Percentiles rank a stretch among this genome's conserved stretches.
These are phyloP conservation scores for Podospora pseudocomata DNA, from an alignment of 495 filamentous ascomycete species.

Conservation along the genomic window DNA sequence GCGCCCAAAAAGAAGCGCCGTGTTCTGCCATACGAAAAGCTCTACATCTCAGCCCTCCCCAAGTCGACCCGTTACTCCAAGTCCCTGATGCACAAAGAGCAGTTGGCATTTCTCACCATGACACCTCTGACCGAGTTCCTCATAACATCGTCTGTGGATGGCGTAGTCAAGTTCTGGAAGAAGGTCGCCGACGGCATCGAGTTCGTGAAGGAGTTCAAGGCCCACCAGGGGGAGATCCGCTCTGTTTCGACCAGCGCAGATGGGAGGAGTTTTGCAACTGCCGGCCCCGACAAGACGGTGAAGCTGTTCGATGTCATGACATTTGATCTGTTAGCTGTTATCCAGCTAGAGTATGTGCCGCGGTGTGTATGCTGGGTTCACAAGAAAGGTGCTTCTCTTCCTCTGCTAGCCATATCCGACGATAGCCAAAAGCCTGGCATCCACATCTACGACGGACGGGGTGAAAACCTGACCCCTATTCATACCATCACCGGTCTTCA, in stretches of 20 bases:
- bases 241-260: conserved; percentile 81
- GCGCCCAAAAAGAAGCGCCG: conserved; percentile 86
- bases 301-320: conserved; percentile 97
- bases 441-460: conserved; percentile 82
- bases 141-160: conserved; percentile 88
- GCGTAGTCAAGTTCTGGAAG: conserved; percentile 99
- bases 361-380: conserved; percentile 92
- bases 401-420: conserved; percentile 86
- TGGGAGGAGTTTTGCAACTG: conserved; percentile 90
- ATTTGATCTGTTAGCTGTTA: conserved; percentile 82
- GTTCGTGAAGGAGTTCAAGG: conserved; percentile 96
- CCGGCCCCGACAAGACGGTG: conserved; percentile 78
- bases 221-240: conserved; percentile 80
- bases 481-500: conserved; percentile 75
- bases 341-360: conserved; percentile 69
- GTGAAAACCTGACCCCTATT: conserved; percentile 68
- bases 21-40: conserved; percentile 87
- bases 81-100: conserved; percentile 97
- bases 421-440: conserved; percentile 63
- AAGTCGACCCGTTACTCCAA: conserved; percentile 82
- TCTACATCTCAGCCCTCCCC: conserved; percentile 88
- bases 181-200: conserved; percentile 87
- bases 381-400: conserved; percentile 77
- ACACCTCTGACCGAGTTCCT: conserved; percentile 90
- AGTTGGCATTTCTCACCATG: conserved; percentile 78